Evolutionary conservation across 441 rosid genomes (phyloP).

Genomic region (Pelargonium australe): DNA sequence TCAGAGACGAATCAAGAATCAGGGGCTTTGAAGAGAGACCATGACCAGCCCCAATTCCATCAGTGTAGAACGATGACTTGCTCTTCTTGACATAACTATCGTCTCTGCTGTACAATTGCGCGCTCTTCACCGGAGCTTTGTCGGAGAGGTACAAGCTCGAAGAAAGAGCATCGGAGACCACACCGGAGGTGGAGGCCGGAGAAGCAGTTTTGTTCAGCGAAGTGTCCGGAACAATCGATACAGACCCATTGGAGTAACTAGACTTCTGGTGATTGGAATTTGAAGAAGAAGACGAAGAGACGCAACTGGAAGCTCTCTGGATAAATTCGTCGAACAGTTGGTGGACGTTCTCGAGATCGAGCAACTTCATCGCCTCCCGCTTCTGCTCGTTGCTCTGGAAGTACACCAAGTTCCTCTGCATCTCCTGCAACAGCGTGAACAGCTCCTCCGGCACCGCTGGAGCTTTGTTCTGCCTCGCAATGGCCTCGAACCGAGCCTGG

Average conservation of each 20-base stretch:
- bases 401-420: slow-evolving; percentile 50
- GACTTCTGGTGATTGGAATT: slow-evolving; percentile 19
- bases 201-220: slow-evolving; percentile 7
- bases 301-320: slow-evolving; percentile 72
- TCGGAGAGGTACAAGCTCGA: not conserved
- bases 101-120: not conserved
- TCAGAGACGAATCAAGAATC: slow-evolving; percentile 56
- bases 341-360: slow-evolving; percentile 72
- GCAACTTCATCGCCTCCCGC: slow-evolving; percentile 57
- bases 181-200: not conserved
- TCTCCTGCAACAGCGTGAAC: slow-evolving; percentile 56
- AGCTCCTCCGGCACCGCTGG: slow-evolving; percentile 60
- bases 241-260: slow-evolving; percentile 27
- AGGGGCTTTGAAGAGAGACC: slow-evolving; percentile 34
- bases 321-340: slow-evolving; percentile 65
- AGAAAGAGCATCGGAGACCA: not conserved
- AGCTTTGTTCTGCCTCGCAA: slow-evolving; percentile 41
- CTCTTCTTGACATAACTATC: not conserved
- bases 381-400: slow-evolving; percentile 65
- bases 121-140: not conserved
- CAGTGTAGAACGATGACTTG: slow-evolving; percentile 15
- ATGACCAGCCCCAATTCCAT: slow-evolving; percentile 34
- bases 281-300: slow-evolving; percentile 35
- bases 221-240: slow-evolving; percentile 14
- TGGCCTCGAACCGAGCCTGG: slow-evolving; percentile 48